Evolutionary conservation across 306 rosid species (phyloP), one percentile per base, ranked within the genome.

Genomic region (Dalbergia cultrata): DNA sequence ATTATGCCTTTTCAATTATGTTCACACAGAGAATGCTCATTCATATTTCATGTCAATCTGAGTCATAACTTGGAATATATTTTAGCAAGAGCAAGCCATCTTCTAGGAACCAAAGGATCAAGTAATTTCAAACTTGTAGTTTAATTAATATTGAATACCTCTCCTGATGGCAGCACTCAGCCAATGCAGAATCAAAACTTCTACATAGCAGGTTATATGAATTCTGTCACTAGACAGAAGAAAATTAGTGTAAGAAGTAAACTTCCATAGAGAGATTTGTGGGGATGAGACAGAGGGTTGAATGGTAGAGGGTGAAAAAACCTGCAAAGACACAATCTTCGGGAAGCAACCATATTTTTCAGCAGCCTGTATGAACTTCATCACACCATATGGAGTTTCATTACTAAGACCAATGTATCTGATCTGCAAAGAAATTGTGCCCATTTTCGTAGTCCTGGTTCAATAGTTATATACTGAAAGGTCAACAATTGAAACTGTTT

Each of bases 121-220:
- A 45, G 54, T 41, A 74, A 19, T 45, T 57, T 49, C 13, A 65
- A 63, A 70, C 39, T 58, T 21, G 33, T 53, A 49, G 45, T n/a
- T 10, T 33, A 59, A 79, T 59, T 16, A 80, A 76, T 18, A 68
- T 18, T 60, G 53, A 79, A 72, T 90, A 95, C 98, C 98, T 95
- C 86, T 92, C 97, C 35, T 89, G 97, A 84, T 93, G 96, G 82
- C 99, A 95, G 85, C 99, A 93, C 80, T 95, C 97, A 52, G 94
- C 97, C 89, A 89, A 31, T 67, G 97, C 95, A 68, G 89, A 87
- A 90, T 95, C 97, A 91, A 89, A 93, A 87, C 89, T 93, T 88
- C 93, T 86, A 50, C 97, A 90, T 1, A 93, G 90, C 84, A 95
- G 82, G 87, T 81, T 91, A 88, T 93, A 93, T 3, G 97, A 87